A percentile compares a stretch with the other conserved stretches of the same genome.
phyloP scores from a whole-genome alignment of 441 rosid genomes.

The Adansonia rubrostipa region DNA sequence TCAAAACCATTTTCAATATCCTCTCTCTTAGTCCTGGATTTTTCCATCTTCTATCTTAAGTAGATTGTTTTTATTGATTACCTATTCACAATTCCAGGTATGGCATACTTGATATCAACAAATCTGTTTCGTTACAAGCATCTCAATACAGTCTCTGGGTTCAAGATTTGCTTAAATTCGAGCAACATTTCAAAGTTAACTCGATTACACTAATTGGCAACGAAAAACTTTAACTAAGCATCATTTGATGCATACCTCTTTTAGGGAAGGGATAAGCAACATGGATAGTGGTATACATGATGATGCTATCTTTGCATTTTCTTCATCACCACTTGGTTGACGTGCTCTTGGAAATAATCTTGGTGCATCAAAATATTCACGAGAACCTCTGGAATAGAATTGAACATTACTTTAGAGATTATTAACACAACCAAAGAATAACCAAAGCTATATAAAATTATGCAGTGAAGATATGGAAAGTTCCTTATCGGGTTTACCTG shows the following conservation, averaged over 20 bases:
- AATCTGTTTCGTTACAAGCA: not conserved
- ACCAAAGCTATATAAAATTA: slow-evolving; percentile 11
- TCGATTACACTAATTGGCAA: slow-evolving; percentile 16
- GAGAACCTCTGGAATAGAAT: slow-evolving; percentile 54
- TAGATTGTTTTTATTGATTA: not conserved
- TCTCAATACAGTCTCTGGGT: not conserved
- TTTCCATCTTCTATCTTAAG: not conserved
- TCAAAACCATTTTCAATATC: slow-evolving; percentile 14
- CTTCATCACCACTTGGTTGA: slow-evolving; percentile 67
- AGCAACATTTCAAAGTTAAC: slow-evolving; percentile 10
- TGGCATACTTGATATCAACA: no score
- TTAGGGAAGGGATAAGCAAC: slow-evolving; percentile 81
- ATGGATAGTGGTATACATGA: slow-evolving; percentile 68
- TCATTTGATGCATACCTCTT: slow-evolving; percentile 63
- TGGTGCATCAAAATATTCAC: slow-evolving; percentile 56
- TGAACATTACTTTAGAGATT: slow-evolving; percentile 23
- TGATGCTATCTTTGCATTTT: slow-evolving; percentile 59
- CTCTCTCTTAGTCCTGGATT: not conserved
- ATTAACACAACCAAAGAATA: slow-evolving; percentile 18
- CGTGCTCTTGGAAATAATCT: slow-evolving; percentile 55
- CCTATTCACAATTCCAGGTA: not conserved
- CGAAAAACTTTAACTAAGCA: not conserved
- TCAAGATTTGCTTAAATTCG: not conserved
- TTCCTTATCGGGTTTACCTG: slow-evolving; percentile 52
- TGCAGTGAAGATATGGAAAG: not conserved